Percentiles rank a stretch among this genome's conserved stretches.
These are phyloP conservation scores for Eragrostis curvula DNA, from an alignment of 176 grass and related monocot species.

Conservation along the genomic window DNA sequence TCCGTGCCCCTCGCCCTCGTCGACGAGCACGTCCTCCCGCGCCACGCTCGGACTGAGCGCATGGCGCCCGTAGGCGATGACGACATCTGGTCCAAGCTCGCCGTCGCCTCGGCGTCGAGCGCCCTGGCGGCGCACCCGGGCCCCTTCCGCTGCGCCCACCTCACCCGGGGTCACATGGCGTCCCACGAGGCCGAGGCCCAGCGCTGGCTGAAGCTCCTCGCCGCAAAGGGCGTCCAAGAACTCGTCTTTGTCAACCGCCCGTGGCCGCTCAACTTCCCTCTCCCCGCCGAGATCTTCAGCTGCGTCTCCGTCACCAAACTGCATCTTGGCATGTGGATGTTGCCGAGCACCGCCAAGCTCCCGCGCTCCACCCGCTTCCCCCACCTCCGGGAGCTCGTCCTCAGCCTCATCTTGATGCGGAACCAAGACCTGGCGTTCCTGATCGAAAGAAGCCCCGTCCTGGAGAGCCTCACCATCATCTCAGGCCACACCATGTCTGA, in stretches of 20 bases:
- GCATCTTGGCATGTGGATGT: background rate
- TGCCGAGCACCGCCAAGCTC: background rate
- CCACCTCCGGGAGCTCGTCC: background rate
- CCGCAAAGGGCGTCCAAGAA: background rate
- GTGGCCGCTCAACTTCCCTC: background rate
- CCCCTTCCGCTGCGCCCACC: background rate
- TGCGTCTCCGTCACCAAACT: background rate
- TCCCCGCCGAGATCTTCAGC: background rate
- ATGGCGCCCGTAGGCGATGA: background rate
- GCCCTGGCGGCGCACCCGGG: background rate
- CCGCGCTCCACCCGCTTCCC: background rate
- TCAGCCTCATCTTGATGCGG: background rate
- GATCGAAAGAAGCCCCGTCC: background rate
- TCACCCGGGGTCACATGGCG: background rate
- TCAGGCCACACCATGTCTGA: background rate
- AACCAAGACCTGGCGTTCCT: background rate
- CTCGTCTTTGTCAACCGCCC: background rate
- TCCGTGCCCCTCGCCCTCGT: background rate
- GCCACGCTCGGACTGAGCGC: background rate
- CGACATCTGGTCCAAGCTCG: background rate
- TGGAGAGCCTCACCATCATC: background rate
- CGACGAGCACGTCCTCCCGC: background rate
- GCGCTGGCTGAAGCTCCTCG: background rate
- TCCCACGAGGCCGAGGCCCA: background rate
- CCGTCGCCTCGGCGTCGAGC: background rate